Base-by-base conservation (phyloP, 2,329 filamentous ascomycete species). In the Pseudocercospora eumusae region DNA sequence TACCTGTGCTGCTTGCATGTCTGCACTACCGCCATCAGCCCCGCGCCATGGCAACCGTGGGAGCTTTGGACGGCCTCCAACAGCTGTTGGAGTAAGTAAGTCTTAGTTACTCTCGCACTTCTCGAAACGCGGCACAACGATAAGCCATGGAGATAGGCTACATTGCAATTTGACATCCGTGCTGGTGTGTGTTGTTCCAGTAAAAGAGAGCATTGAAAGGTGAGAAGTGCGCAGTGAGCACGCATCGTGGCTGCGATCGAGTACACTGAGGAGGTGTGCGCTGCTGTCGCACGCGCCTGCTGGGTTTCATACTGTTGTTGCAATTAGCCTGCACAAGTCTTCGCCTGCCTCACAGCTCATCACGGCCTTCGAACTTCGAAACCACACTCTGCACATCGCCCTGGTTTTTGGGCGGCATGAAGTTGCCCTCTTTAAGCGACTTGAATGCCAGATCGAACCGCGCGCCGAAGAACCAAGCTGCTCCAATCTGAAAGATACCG, bases 121-220 rank as follows among this genome's bases (percentile, higher is more conserved):
- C 92, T 96, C 57, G 52, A 66, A 93, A 68, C 56, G 66, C 91
- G 92, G 92, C 93, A 92, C 93, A 95, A 93, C 87, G 85, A 83
- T 33, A 87, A 92, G 91, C 89, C 91, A 96, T 77, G 88, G 79
- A 70, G 75, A 73, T 76, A 56, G 88, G 87, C 88, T 86, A 86
- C 83, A 89, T 93, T 95, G 93, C 87, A 97, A 96, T 96, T 96
- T 96, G 92, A 97, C 92, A 96, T 96, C 91, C 89, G 91, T 96
- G 93, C 93, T 93, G 52, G 21, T 57, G 15, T 64, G 18, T 36
- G 20, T 49, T 59, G 21, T 50, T 33, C 56, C 28, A 45, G 18
- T 40, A 18, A 36, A 28, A 49, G 45, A 25, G 25, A 9, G 44
- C 53, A 50, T 18, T 47, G 33, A 56, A 56, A 56, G n/a, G 18